Percentiles rank a stretch among this genome's conserved stretches.
phyloP scores from a whole-genome alignment of 176 grass and related monocot species.

The Bothriochloa decipiens region DNA sequence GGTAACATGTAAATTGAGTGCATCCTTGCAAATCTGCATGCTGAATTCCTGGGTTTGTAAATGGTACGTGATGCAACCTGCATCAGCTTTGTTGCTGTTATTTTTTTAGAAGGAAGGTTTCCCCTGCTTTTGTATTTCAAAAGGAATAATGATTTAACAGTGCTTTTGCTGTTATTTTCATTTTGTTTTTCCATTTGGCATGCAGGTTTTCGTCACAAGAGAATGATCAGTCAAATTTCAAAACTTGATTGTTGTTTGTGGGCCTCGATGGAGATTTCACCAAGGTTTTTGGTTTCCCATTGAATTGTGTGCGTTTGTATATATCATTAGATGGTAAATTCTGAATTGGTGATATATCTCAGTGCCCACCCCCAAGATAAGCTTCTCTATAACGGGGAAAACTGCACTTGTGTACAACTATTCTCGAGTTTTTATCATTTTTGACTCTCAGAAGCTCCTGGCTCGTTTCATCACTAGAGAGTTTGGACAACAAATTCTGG shows the following conservation, averaged over 20 bases:
- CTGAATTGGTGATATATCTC: conserved; percentile 3
- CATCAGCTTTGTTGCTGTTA: background rate
- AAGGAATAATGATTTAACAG: too few relatives aligned
- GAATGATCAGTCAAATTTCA: background rate
- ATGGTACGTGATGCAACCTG: background rate
- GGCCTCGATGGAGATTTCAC: background rate
- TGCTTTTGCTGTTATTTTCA: background rate
- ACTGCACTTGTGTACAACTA: background rate
- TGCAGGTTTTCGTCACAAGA: conserved; percentile 30
- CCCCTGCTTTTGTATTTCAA: too few relatives aligned
- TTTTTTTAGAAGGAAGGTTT: too few relatives aligned
- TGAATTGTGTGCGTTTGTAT: background rate
- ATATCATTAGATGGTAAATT: conserved; percentile 11
- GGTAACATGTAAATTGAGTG: background rate
- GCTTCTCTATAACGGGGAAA: background rate
- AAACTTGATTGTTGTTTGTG: background rate
- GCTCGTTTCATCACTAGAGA: background rate
- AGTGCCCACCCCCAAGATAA: background rate
- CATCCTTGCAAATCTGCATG: background rate
- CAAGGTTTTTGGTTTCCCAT: background rate
- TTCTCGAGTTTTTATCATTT: background rate
- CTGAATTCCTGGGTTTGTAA: background rate
- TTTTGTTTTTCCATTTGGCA: background rate
- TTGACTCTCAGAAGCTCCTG: background rate
- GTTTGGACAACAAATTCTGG: background rate